Conservation (phyloP, 1,139 yeast genomes). For the Citeromyces hawaiiensis region DNA sequence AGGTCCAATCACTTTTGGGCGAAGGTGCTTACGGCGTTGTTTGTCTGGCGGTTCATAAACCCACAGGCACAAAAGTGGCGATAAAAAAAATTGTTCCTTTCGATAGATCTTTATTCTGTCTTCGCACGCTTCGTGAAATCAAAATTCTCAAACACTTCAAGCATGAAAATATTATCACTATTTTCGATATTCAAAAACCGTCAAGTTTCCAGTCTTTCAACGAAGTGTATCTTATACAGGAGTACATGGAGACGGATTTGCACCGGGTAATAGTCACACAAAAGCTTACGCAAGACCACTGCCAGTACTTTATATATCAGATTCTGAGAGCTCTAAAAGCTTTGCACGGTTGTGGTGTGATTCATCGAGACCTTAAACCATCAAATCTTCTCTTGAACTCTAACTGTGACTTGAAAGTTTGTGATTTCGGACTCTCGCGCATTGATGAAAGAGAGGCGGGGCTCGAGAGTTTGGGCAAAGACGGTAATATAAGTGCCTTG, state of each 20-base stretch:
- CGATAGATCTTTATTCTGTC: conserved; percentile 77
- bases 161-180: conserved; percentile 84
- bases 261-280: conserved; percentile 87
- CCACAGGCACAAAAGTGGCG: conserved; percentile 78
- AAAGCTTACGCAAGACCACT: conserved; percentile 76
- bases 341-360: conserved; percentile 81
- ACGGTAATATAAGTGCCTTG: conserved; percentile 37
- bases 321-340: conserved; percentile 81
- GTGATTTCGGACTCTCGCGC: conserved; percentile 92
- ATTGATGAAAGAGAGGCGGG: conserved; percentile 18
- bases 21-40: conserved; percentile 98
- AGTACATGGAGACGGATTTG: conserved; percentile 91
- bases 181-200: conserved; percentile 85
- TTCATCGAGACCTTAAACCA: conserved; percentile 91
- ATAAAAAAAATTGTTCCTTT: conserved; percentile 92
- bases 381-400: conserved; percentile 76
- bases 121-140: conserved; percentile 83
- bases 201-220: conserved; percentile 55
- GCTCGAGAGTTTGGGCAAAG: neutral
- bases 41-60: conserved; percentile 76
- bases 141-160: conserved; percentile 72
- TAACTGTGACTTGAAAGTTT: conserved; percentile 84
- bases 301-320: conserved; percentile 88
- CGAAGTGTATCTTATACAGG: conserved; percentile 89
- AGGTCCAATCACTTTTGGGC: conserved; percentile 41